A percentile compares a stretch with the other conserved stretches of the same genome.
phyloP scores from a whole-genome alignment of 345 rosid genomes.

The Mercurialis annua region DNA sequence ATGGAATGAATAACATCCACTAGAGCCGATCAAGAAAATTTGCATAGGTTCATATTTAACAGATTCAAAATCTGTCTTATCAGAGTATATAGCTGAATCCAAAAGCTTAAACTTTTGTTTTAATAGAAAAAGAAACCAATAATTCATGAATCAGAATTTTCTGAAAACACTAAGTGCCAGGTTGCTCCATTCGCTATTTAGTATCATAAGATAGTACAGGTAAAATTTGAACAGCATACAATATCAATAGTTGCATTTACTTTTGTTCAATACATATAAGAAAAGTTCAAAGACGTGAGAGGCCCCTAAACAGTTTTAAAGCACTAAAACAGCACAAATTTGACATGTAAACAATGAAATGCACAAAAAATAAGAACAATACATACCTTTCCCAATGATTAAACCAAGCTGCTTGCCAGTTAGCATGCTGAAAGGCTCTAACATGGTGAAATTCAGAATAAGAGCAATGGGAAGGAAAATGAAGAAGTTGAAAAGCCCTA shows the following conservation, averaged over 20 bases:
- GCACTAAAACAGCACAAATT: not conserved
- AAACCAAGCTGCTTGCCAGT: conserved; percentile 70
- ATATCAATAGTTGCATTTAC: not conserved
- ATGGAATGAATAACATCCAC: not conserved
- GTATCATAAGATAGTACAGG: not conserved
- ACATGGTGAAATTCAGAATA: conserved; percentile 56
- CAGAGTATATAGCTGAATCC: not conserved
- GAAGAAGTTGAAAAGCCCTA: conserved; percentile 77
- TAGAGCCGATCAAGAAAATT: not conserved
- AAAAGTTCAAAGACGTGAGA: not conserved
- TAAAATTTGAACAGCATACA: not conserved
- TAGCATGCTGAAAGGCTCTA: conserved; percentile 59
- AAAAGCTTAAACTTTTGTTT: not conserved
- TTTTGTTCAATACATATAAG: not conserved
- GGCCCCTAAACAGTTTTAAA: not conserved
- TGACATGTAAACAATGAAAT: not conserved
- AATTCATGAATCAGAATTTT: not conserved
- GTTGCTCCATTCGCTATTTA: not conserved
- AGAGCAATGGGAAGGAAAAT: conserved; percentile 77
- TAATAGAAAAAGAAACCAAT: not conserved
- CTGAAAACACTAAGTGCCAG: not conserved
- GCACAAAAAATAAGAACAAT: not conserved
- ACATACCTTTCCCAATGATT: conserved; percentile 79
- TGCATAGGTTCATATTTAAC: not conserved
- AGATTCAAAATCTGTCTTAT: not conserved